Base-by-base conservation (phyloP, 441 rosid genomes). In the Populus hybrid region DNA sequence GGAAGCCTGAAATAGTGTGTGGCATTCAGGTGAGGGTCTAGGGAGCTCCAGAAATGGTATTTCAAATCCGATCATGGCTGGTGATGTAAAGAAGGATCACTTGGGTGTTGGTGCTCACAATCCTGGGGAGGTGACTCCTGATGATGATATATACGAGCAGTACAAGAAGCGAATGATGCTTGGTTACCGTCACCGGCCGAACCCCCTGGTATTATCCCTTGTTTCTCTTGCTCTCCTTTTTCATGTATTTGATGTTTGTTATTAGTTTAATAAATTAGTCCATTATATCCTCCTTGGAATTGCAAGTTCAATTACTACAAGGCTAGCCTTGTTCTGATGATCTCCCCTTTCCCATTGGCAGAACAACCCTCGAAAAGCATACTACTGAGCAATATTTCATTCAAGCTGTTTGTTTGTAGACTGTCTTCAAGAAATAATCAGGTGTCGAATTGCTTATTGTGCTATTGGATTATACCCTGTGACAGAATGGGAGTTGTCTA, bases 161-260 rank as follows among this genome's bases (percentile, higher is more conserved):
- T 94, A 94, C 78, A 95, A 95, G 93, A 95, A 94, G 92, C 91
- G 98, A 35, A 95, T 95, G 99, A 96, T 96, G 98, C 95, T 96
- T 71, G 99, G 99, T 69, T 96, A 96, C 84, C 90, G 91, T 69
- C 73, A 96, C 83, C 87, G 99, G 74, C 99, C 99, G 46, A 95
- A 95, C 79, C 98, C 99, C 67, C 83, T 95, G 97, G 99, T 95
- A 90, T 40, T 5, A 10, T 26, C 26, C 38, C 34, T 6, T 69
- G 6, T 59, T 9, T 11, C 68, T 72, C 18, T 75, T 66, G 34
- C 63, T 75, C 12, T 14, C 34, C 61, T n/a, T 50, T 50, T 21
- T 34, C 68, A 6, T 42, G 20, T 54, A 11, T 21, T 35, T 12
- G 50, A 50, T 73, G 35, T 12, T 23, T 65, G 11, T 3, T 76